Base-by-base conservation (phyloP, 371 early-diverging fungal genomes). In the Umbelopsis sp. region DNA sequence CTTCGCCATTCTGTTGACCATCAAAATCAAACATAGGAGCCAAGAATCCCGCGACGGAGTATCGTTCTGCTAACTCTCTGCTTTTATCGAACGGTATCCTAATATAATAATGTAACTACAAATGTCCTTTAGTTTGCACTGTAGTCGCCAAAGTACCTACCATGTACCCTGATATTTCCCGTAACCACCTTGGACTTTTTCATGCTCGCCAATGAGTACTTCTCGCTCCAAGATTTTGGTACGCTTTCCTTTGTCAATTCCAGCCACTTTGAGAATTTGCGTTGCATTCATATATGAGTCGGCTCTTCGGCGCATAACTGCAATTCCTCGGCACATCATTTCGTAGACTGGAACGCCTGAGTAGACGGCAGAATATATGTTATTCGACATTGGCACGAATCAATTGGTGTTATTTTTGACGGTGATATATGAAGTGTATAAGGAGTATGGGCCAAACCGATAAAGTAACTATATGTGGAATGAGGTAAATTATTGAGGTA, bases 101-200 rank as follows among this genome's bases (percentile, higher is more conserved):
- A 38, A 10, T 41, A 38, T 12, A 62, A 18, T 11, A 12, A 29
- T 32, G 10, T 7, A 62, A 18, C 44, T 32, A 25, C 57, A 4
- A 22, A 57, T 29, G 14, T 20, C 8, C 10, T 12, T 57, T 16
- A 11, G 16, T 5, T 35, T 6, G 35, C 14, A 4, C 18, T 35
- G 10, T 5, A 16, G 4, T 35, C 18, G n/a, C 29, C 32, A 53
- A 44, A 50, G 0, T 22, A 32, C 74, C 76, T 84, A 92, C 92
- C 89, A 96, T 44, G 95, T 95, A 46, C 98, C 98, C 83, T 97
- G 97, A 75, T 94, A 97, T 83, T 97, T 96, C 41, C 99, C 99
- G 78, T 97, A 97, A 18, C 99, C 99, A 24, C 99, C 99, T 80
- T 97, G 97, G 11, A 98, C 93, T 81, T 97, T 97, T 71, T 98